These are phyloP conservation scores for Suillus luteus DNA, from an alignment of 768 basidiomycete genomes.

Conservation along the genomic window DNA sequence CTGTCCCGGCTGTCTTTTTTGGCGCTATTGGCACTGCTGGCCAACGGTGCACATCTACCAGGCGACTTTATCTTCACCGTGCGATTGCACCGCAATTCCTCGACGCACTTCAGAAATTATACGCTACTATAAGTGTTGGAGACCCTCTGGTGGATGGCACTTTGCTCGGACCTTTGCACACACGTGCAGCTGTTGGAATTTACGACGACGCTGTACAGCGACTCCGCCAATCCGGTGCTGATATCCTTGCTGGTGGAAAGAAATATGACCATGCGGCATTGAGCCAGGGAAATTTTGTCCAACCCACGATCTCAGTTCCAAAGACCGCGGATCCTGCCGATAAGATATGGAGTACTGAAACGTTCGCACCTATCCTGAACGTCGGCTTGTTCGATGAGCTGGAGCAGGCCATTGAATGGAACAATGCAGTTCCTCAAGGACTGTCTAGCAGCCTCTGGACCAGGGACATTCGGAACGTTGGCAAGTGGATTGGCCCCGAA, in stretches of 20 bases:
- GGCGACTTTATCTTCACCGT: constrained; percentile 87
- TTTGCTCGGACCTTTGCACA: constrained; percentile 87
- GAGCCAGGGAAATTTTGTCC: constrained; percentile 80
- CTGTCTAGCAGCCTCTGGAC: constrained; percentile 93
- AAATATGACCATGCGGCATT: constrained; percentile 53
- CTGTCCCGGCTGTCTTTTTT: constrained; percentile 90
- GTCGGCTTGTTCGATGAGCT: constrained; percentile 85
- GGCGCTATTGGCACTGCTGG: constrained; percentile 85
- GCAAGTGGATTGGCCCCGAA: constrained; percentile 88
- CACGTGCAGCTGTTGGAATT: constrained; percentile 60
- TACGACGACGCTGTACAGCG: constrained; percentile 64
- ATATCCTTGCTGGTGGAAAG: constrained; percentile 75
- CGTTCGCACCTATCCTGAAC: constrained; percentile 88
- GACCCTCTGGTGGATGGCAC: constrained; percentile 78
- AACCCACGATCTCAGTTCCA: constrained; percentile 82
- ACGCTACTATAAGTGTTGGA: constrained; percentile 72
- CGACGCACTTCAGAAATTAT: constrained; percentile 69
- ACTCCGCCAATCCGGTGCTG: constrained; percentile 65
- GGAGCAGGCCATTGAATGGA: constrained; percentile 86
- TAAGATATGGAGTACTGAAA: constrained; percentile 75
- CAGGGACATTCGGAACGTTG: constrained; percentile 76
- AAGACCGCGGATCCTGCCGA: constrained; percentile 53
- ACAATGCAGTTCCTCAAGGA: constrained; percentile 90
- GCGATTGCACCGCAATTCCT: constrained; percentile 78
- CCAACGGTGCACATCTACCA: constrained; percentile 86